phyloP scores from a whole-genome alignment of 176 grass and related monocot species.

The Metroxylon sagu region DNA sequence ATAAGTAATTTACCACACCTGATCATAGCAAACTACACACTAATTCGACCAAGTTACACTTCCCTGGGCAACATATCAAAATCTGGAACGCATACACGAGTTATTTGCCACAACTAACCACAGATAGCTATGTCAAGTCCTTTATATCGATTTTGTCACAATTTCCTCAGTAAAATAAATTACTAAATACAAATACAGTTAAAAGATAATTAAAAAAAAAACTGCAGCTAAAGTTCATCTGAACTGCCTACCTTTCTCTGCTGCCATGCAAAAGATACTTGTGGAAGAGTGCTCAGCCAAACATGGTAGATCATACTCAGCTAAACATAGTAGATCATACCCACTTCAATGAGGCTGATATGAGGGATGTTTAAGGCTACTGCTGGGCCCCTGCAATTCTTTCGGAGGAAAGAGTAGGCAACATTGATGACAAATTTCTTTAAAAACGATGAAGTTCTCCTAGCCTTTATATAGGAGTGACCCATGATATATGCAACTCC shows the following conservation, averaged over 20 bases:
- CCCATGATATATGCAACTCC: conserved; percentile 91
- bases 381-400: conserved; percentile 85
- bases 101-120: no score
- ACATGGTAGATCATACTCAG: conserved; percentile 65
- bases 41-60: no score
- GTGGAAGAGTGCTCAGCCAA: conserved; percentile 13
- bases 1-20: no score
- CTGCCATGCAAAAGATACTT: neutral
- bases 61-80: no score
- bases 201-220: no score
- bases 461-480: conserved; percentile 92
- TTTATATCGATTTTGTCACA: no score
- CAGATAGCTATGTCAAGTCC: no score
- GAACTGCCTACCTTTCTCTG: neutral
- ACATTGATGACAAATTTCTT: conserved; percentile 85
- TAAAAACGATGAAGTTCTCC: conserved; percentile 64
- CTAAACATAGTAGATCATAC: conserved; percentile 97
- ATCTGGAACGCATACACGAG: no score
- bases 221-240: neutral
- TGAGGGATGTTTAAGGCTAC: conserved; percentile 89
- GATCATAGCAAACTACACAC: no score
- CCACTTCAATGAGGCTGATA: conserved; percentile 98
- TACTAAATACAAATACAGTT: no score
- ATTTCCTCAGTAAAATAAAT: no score
- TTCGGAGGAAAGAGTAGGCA: conserved; percentile 87